These are phyloP conservation scores for Hapsidospora chrysogenum DNA, from an alignment of 495 filamentous ascomycete genomes.

Conservation along the genomic window DNA sequence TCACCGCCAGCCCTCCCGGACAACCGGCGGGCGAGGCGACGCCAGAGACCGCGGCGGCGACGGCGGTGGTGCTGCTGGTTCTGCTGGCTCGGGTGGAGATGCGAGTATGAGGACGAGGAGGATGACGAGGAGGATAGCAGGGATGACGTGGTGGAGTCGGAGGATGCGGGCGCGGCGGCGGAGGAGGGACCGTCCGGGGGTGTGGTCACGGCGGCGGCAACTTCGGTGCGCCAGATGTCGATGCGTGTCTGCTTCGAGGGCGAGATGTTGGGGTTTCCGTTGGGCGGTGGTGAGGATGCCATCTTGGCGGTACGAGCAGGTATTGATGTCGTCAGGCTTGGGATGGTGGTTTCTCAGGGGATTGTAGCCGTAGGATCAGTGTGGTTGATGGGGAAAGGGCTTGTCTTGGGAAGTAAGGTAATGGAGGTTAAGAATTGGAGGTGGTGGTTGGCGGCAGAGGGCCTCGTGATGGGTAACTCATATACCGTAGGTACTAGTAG, in stretches of 20 bases:
- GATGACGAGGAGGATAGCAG: background rate
- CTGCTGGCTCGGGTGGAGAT: background rate
- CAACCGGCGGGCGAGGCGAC: background rate
- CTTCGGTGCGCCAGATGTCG: constrained; percentile 12
- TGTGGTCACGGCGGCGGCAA: constrained; percentile 3
- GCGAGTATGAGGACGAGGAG: background rate
- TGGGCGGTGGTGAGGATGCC: background rate
- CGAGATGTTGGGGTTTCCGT: background rate
- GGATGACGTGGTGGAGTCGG: background rate
- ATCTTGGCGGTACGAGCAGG: background rate
- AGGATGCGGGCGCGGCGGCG: constrained; percentile 1
- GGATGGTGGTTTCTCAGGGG: background rate
- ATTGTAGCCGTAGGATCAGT: background rate
- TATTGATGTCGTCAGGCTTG: too few species aligned
- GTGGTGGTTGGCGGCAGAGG: background rate
- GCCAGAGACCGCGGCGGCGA: background rate
- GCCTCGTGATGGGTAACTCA: too few species aligned
- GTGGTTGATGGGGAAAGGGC: background rate
- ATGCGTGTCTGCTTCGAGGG: constrained; percentile 6
- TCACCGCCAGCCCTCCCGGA: background rate
- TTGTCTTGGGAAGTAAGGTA: background rate
- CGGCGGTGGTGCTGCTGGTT: background rate
- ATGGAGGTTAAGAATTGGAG: background rate
- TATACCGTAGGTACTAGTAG: too few species aligned
- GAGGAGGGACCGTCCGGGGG: constrained; percentile 9